A percentile compares a stretch with the other conserved stretches of the same genome.
These are phyloP conservation scores for Globisporangium middletonii DNA, from an alignment of 352 stramenopile genomes.

Conservation along the genomic window DNA sequence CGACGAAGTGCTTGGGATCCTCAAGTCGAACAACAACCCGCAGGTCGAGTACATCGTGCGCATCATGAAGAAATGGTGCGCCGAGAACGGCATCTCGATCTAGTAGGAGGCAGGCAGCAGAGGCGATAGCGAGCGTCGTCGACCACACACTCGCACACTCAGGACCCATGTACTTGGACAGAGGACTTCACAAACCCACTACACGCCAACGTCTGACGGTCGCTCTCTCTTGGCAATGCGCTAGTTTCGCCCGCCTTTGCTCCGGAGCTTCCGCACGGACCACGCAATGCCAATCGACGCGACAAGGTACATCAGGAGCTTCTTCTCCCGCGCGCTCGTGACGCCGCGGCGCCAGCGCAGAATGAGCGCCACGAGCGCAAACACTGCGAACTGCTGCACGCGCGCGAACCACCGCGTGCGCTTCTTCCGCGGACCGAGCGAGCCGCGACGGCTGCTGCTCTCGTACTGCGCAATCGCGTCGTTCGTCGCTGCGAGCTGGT, in stretches of 20 bases:
- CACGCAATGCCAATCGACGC: constrained; percentile 54
- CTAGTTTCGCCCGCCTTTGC: constrained; percentile 14
- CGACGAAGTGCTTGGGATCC: constrained; percentile 88
- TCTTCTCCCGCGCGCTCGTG: constrained; percentile 44
- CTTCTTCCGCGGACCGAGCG: constrained; percentile 1
- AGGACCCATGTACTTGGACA: no score
- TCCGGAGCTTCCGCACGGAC: constrained; percentile 44
- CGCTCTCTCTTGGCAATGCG: no score
- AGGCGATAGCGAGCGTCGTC: no score
- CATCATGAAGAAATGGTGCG: constrained; percentile 95
- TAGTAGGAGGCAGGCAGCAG: constrained; percentile 10
- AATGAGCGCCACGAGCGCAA: constrained; percentile 30
- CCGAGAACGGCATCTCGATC: constrained; percentile 86
- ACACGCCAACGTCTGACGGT: no score
- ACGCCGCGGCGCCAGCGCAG: constrained; percentile 45
- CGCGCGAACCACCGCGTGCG: constrained; percentile 23
- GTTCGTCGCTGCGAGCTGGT: constrained; percentile 19
- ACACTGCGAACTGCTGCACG: constrained; percentile 31
- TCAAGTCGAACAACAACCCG: constrained; percentile 93
- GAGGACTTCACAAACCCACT: no score
- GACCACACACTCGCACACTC: no score
- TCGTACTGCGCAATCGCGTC: constrained; percentile 11
- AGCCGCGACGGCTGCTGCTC: constrained; percentile 2
- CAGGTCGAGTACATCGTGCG: constrained; percentile 95
- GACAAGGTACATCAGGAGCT: constrained; percentile 54